phyloP scores from a whole-genome alignment of 352 stramenopile genomes.

The Phytophthora pistaciae region DNA sequence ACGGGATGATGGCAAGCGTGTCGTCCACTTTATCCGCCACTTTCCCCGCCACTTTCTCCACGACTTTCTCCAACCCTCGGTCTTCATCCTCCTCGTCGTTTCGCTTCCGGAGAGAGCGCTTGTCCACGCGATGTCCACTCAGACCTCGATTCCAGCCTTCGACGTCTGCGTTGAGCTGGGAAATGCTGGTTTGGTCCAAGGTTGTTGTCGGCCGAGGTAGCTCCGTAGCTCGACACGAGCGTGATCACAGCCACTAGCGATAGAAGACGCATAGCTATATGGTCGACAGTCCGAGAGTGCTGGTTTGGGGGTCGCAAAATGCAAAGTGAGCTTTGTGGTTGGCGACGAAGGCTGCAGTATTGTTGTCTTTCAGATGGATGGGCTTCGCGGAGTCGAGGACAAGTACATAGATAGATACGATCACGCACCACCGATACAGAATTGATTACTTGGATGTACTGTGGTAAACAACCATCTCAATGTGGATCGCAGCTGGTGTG shows the following conservation, averaged over 20 bases:
- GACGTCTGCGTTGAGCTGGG: background rate
- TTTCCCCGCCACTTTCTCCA: no score
- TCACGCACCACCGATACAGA: no score
- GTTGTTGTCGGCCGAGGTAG: no score
- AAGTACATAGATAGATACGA: no score
- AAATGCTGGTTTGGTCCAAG: background rate
- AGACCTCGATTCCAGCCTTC: background rate
- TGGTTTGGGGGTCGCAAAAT: background rate
- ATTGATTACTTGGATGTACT: no score
- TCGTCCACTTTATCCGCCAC: slow-evolving; percentile 3
- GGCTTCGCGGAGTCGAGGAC: background rate
- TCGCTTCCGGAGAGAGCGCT: background rate
- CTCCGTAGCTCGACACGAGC: background rate
- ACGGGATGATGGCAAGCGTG: background rate
- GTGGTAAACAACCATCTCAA: no score
- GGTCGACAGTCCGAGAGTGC: background rate
- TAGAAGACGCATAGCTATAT: background rate
- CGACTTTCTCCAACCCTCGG: background rate
- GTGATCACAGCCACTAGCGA: background rate
- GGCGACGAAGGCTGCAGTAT: background rate
- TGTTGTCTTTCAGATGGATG: slow-evolving; percentile 1
- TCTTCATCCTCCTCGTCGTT: background rate
- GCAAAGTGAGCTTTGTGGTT: background rate
- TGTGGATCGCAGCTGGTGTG: no score
- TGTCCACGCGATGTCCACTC: background rate